These are phyloP conservation scores for Stagonosporopsis tanaceti DNA, from an alignment of 2,329 filamentous ascomycete species.

Conservation along the genomic window DNA sequence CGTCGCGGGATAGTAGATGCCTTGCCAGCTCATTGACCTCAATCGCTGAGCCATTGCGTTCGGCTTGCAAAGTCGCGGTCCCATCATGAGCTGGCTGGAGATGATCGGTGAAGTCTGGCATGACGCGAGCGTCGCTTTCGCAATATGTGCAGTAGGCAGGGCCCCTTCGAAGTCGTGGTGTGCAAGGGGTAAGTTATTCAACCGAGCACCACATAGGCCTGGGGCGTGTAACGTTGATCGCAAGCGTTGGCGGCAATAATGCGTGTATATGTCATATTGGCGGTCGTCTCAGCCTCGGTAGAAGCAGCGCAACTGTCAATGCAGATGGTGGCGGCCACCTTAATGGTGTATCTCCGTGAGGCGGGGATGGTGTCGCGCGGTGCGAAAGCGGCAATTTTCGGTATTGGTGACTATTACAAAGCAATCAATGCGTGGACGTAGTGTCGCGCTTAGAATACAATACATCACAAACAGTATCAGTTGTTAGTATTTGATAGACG, in stretches of 20 bases:
- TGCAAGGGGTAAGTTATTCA: conserved; percentile 13
- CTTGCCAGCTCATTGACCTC: conserved; percentile 54
- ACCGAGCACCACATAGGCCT: conserved; percentile 8
- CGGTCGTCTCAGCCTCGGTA: conserved; percentile 25
- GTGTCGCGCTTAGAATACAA: not conserved
- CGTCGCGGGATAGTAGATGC: conserved; percentile 57
- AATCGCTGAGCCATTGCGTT: conserved; percentile 56
- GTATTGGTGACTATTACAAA: not conserved
- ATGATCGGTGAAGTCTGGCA: conserved; percentile 60
- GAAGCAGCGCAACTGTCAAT: not conserved
- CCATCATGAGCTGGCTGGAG: conserved; percentile 59
- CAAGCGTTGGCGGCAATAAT: conserved; percentile 16
- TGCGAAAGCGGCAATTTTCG: conserved; percentile 13
- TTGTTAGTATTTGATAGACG: not conserved
- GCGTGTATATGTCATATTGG: conserved; percentile 12
- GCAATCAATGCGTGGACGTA: not conserved
- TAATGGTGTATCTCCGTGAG: conserved; percentile 6
- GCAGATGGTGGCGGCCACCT: not conserved
- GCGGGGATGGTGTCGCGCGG: conserved; percentile 16
- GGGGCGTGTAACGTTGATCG: conserved; percentile 8
- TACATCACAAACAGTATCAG: not conserved
- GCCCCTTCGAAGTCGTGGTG: conserved; percentile 6
- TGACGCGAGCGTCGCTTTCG: conserved; percentile 29
- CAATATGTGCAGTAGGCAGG: conserved; percentile 17
- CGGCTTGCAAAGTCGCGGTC: conserved; percentile 55